phyloP scores from a whole-genome alignment of 176 grass and related monocot species.

The Raddia distichophylla region DNA sequence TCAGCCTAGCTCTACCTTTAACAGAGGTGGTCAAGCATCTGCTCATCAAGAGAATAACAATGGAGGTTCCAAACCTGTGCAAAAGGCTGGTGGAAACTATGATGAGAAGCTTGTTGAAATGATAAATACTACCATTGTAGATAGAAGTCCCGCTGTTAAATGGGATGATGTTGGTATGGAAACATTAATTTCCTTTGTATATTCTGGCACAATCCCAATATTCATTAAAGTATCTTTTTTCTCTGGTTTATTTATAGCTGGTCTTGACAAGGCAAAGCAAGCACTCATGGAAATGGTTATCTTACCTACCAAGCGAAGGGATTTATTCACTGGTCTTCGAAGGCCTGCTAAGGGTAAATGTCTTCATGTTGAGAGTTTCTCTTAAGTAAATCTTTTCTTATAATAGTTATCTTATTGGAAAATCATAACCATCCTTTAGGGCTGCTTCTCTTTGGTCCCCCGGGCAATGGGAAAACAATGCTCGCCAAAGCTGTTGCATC shows the following conservation, averaged over 20 bases:
- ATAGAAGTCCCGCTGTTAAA: conserved; percentile 87
- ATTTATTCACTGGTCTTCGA: conserved; percentile 88
- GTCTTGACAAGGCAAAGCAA: conserved; percentile 95
- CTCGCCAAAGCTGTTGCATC: conserved; percentile 99
- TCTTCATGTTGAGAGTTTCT: neutral
- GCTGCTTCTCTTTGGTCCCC: conserved; percentile 87
- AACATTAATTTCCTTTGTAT: neutral
- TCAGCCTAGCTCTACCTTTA: conserved; percentile 48
- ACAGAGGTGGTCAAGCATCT: conserved; percentile 50
- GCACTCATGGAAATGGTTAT: conserved; percentile 99
- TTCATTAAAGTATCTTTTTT: conserved; percentile 21
- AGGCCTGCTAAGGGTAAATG: conserved; percentile 84
- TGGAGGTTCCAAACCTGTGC: conserved; percentile 47
- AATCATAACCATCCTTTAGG: conserved; percentile 41
- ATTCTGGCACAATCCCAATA: conserved; percentile 28
- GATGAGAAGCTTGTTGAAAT: conserved; percentile 82
- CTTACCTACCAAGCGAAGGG: conserved; percentile 91
- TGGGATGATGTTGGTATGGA: conserved; percentile 97
- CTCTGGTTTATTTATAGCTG: conserved; percentile 59
- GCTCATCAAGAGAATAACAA: conserved; percentile 38
- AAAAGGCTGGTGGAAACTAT: conserved; percentile 49
- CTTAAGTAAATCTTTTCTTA: neutral
- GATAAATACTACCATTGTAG: conserved; percentile 92
- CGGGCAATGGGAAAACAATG: conserved; percentile 98
- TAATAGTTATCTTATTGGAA: conserved; percentile 12